phyloP scores from a whole-genome alignment of 2,329 filamentous ascomycete species.

The Ascochyta lentis region DNA sequence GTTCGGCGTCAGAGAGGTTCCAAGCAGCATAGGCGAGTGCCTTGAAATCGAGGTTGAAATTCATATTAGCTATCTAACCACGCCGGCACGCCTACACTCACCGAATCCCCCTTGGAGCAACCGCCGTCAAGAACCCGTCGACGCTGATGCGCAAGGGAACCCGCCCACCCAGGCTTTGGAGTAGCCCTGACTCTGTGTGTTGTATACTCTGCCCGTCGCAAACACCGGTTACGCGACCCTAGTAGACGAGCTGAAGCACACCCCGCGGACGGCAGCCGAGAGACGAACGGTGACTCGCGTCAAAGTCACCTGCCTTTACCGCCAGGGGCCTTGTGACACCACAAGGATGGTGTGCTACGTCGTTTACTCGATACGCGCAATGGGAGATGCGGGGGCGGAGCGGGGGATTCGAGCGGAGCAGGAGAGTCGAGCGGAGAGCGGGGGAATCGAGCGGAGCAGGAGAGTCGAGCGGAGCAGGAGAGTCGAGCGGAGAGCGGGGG shows the following conservation, averaged over 20 bases:
- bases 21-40: slow-evolving; percentile 18
- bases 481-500: too few relatives aligned
- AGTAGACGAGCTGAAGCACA: slow-evolving; percentile 12
- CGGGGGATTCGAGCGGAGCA: too few relatives aligned
- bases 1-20: background rate
- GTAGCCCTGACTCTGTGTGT: slow-evolving; percentile 20
- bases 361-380: slow-evolving; percentile 21
- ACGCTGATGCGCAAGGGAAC: slow-evolving; percentile 14
- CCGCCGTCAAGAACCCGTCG: background rate
- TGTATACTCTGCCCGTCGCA: slow-evolving; percentile 13
- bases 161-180: slow-evolving; percentile 23
- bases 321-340: slow-evolving; percentile 21
- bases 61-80: slow-evolving; percentile 19
- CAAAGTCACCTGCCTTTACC: slow-evolving; percentile 18
- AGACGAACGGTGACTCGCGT: slow-evolving; percentile 10
- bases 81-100: slow-evolving; percentile 1
- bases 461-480: too few relatives aligned
- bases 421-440: too few relatives aligned
- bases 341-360: slow-evolving; percentile 21
- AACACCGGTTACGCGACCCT: slow-evolving; percentile 18
- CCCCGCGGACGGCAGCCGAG: slow-evolving; percentile 19
- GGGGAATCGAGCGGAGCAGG: slow-evolving; percentile 4
- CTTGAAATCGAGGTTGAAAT: slow-evolving; percentile 12
- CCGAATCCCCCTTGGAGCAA: slow-evolving; percentile 15
- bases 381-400: slow-evolving; percentile 12